phyloP scores from a whole-genome alignment of 148 eudicot species.

The Oxyria digyna region DNA sequence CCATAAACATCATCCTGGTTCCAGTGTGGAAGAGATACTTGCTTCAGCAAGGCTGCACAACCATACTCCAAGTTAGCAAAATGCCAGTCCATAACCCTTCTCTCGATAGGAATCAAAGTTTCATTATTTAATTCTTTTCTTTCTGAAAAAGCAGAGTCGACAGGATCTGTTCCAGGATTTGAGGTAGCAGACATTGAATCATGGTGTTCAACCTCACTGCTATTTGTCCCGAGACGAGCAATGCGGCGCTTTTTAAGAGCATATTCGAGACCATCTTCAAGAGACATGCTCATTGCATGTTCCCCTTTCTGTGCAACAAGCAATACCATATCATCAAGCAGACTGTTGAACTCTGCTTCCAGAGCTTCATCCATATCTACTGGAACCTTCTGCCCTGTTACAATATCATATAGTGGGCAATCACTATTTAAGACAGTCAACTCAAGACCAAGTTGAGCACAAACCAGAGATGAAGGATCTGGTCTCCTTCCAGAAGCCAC shows the following conservation, averaged over 20 bases:
- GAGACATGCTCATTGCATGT: constrained; percentile 67
- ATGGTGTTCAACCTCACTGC: constrained; percentile 15
- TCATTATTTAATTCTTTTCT: constrained; percentile 21
- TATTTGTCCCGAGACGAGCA: constrained; percentile 20
- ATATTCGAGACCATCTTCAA: constrained; percentile 91
- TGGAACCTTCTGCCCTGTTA: constrained; percentile 80
- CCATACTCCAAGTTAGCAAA: constrained; percentile 97
- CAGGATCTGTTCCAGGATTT: constrained; percentile 14
- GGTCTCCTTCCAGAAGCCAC: constrained; percentile 86
- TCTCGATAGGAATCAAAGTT: constrained; percentile 78
- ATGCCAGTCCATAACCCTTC: constrained; percentile 99
- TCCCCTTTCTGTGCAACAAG: constrained; percentile 91
- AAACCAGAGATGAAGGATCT: constrained; percentile 91
- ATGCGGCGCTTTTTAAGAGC: constrained; percentile 59
- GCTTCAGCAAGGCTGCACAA: constrained; percentile 84
- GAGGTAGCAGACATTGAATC: constrained; percentile 14
- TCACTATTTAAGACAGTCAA: constrained; percentile 90
- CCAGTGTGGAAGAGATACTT: constrained; percentile 98
- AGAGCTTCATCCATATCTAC: constrained; percentile 67
- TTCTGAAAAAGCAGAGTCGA: constrained; percentile 16
- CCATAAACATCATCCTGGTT: constrained; percentile 98
- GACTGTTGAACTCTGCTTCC: constrained; percentile 88
- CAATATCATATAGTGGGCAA: constrained; percentile 92
- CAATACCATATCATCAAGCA: constrained; percentile 78
- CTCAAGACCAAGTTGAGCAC: constrained; percentile 95